phyloP scores from a whole-genome alignment of 805 yeast genomes.

The Aciculoconidium aculeatum region DNA sequence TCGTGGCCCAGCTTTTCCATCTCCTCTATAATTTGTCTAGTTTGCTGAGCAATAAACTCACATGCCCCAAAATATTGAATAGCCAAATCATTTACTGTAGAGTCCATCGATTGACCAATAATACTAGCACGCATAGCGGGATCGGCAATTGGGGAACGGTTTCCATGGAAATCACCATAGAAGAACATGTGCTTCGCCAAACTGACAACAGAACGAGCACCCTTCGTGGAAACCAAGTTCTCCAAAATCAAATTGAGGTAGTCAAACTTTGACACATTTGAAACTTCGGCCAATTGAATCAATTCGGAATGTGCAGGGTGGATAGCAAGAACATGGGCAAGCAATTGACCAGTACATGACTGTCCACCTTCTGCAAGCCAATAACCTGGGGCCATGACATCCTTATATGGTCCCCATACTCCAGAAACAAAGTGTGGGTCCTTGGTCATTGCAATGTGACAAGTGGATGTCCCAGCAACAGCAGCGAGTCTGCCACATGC shows the following conservation, averaged over 20 bases:
- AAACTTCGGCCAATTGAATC: constrained; percentile 58
- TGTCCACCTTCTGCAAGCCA: constrained; percentile 99
- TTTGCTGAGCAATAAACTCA: constrained; percentile 96
- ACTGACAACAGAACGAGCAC: constrained; percentile 67
- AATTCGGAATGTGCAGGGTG: constrained; percentile 86
- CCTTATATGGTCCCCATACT: constrained; percentile 98
- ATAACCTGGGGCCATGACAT: constrained; percentile 79
- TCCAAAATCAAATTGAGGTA: constrained; percentile 73
- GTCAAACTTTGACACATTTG: constrained; percentile 74
- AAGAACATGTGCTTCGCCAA: constrained; percentile 82
- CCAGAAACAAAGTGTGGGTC: constrained; percentile 89
- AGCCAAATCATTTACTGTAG: constrained; percentile 78
- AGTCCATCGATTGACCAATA: constrained; percentile 90
- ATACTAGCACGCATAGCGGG: constrained; percentile 88
- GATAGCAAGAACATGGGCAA: constrained; percentile 79
- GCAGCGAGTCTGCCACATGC: constrained; percentile 90
- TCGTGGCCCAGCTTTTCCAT: constrained; percentile 78
- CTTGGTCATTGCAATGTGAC: constrained; percentile 84
- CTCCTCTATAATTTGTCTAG: constrained; percentile 86
- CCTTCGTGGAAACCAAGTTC: constrained; percentile 48
- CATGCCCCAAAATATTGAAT: constrained; percentile 86
- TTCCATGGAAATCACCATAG: constrained; percentile 96
- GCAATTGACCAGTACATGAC: constrained; percentile 90
- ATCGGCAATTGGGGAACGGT: constrained; percentile 96
- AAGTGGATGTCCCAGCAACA: constrained; percentile 97